A percentile compares a stretch with the other conserved stretches of the same genome.
Conservation (phyloP, 768 basidiomycete species). For the Coprinopsis strossmayeri region DNA sequence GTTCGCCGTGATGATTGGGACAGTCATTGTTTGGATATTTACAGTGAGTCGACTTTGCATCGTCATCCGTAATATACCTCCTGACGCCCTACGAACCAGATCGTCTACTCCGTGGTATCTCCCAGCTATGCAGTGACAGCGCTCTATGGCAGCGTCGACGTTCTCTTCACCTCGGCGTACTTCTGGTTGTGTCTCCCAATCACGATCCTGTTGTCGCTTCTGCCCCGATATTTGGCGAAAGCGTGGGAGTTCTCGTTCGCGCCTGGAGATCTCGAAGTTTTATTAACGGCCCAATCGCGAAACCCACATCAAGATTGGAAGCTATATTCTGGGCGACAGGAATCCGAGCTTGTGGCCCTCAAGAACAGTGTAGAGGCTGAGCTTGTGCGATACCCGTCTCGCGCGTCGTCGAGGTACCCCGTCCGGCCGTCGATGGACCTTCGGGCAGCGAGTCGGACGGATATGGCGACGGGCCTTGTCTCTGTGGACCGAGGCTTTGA, state of each 20-base stretch:
- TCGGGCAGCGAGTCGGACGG: constrained; percentile 58
- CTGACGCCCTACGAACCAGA: constrained; percentile 36
- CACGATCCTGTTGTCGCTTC: constrained; percentile 65
- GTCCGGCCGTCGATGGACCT: constrained; percentile 32
- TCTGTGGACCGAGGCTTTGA: constrained; percentile 76
- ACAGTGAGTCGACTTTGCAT: too few species aligned
- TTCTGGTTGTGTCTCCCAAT: constrained; percentile 85
- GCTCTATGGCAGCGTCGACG: constrained; percentile 76
- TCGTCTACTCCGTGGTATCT: constrained; percentile 76
- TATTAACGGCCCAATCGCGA: too few species aligned
- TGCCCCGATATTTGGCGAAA: constrained; percentile 76
- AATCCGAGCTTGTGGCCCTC: too few species aligned
- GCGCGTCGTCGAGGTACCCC: constrained; percentile 29
- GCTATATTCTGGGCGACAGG: too few species aligned
- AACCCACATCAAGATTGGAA: too few species aligned
- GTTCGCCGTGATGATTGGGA: constrained; percentile 80
- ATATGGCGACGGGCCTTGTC: constrained; percentile 81
- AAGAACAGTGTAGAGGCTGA: background rate
- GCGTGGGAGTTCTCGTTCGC: constrained; percentile 61
- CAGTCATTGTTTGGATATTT: constrained; percentile 66
- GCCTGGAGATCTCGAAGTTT: constrained; percentile 18
- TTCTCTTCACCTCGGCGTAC: constrained; percentile 76
- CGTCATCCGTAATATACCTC: too few species aligned
- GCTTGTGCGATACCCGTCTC: constrained; percentile 27
- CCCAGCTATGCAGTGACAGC: constrained; percentile 71